Evolutionary conservation across 371 early-diverging fungal genomes (phyloP).

Genomic region (Enterospora canceri): DNA sequence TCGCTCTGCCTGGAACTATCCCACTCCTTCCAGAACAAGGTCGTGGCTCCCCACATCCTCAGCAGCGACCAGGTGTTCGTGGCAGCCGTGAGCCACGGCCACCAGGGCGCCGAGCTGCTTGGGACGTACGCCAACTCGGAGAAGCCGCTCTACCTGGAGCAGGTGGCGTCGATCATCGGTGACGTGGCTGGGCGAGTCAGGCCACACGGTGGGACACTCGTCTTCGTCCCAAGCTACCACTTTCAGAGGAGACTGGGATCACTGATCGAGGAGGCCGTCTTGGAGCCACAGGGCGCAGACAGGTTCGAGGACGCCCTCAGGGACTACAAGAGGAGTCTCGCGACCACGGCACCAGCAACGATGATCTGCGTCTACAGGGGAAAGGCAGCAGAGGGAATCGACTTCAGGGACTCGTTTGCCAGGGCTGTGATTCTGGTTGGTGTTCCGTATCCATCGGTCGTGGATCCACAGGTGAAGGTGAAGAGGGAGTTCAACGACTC

Average conservation of each 20-base stretch:
- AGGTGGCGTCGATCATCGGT: constrained; percentile 59
- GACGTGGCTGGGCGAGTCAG: constrained; percentile 30
- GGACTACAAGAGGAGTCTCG: constrained; percentile 47
- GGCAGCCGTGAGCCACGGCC: constrained; percentile 25
- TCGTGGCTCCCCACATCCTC: constrained; percentile 41
- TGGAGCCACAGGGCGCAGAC: constrained; percentile 29
- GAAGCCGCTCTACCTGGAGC: constrained; percentile 60
- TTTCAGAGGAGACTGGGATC: constrained; percentile 54
- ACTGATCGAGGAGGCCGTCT: constrained; percentile 41
- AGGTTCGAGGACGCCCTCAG: constrained; percentile 59
- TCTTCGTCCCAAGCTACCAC: constrained; percentile 61
- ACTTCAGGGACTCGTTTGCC: constrained; percentile 71
- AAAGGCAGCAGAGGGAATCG: constrained; percentile 80
- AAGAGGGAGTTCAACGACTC: constrained; percentile 60
- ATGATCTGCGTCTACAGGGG: constrained; percentile 66
- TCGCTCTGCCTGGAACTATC: constrained; percentile 57
- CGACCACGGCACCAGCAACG: constrained; percentile 58
- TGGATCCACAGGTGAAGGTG: constrained; percentile 60
- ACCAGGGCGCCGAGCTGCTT: constrained; percentile 17
- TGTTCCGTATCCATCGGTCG: constrained; percentile 70
- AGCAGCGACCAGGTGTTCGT: constrained; percentile 25
- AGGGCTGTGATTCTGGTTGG: constrained; percentile 74
- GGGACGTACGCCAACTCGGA: constrained; percentile 59
- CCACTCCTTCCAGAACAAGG: constrained; percentile 20
- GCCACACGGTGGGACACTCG: constrained; percentile 59